Percentiles rank a stretch among this genome's conserved stretches.
Conservation (phyloP, 2,329 filamentous ascomycete genomes). For the Aspergillus spinulosporus region DNA sequence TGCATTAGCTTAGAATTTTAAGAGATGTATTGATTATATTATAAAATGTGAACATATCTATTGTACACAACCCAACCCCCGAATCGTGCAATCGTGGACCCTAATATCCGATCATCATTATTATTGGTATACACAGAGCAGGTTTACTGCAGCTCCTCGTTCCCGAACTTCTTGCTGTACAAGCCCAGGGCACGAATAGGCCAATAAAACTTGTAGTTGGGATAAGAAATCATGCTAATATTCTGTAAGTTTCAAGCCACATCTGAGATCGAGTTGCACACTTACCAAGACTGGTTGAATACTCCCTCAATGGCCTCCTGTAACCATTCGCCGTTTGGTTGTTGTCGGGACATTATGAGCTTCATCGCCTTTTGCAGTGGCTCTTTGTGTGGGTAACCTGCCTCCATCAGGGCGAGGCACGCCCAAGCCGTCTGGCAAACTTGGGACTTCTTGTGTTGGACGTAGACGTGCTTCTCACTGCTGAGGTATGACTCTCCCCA, state of each 20-base stretch:
- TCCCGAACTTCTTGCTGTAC: slow-evolving; percentile 72
- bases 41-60: neutral
- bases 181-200: slow-evolving; percentile 90
- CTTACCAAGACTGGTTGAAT: slow-evolving; percentile 93
- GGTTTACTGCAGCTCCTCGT: slow-evolving; percentile 55
- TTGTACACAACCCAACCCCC: neutral
- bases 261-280: slow-evolving; percentile 25
- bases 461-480: slow-evolving; percentile 74
- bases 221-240: slow-evolving; percentile 89
- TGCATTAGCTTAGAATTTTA: neutral
- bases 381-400: slow-evolving; percentile 72
- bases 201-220: slow-evolving; percentile 98
- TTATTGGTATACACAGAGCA: neutral
- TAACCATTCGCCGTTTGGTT: slow-evolving; percentile 86
- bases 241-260: slow-evolving; percentile 24
- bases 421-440: slow-evolving; percentile 97
- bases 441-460: slow-evolving; percentile 76
- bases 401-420: slow-evolving; percentile 76
- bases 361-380: slow-evolving; percentile 72
- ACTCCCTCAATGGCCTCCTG: slow-evolving; percentile 97
- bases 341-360: slow-evolving; percentile 82
- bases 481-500: slow-evolving; percentile 95
- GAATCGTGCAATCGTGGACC: neutral
- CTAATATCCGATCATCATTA: neutral
- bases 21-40: neutral